Conservation (phyloP, 257 asterid species). For the Voacanga thouarsii region DNA sequence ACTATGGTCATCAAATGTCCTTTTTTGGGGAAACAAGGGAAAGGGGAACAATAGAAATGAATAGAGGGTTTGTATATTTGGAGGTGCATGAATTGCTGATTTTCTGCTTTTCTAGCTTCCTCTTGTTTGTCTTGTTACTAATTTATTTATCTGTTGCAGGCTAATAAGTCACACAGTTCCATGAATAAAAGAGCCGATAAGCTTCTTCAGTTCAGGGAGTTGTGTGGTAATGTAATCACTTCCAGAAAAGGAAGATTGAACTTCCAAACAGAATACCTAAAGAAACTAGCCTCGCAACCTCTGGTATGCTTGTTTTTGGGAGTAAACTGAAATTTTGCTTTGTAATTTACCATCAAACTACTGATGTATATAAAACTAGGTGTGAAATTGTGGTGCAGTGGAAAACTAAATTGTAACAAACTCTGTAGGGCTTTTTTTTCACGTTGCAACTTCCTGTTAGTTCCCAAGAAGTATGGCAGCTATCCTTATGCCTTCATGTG, state of each 20-base stretch:
- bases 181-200: constrained; percentile 22
- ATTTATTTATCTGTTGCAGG: constrained; percentile 33
- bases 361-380: not conserved
- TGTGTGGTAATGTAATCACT: constrained; percentile 55
- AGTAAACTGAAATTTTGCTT: not conserved
- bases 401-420: not conserved
- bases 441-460: not conserved
- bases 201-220: constrained; percentile 72
- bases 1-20: not conserved
- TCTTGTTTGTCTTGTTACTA: not conserved
- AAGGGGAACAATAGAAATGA: too few species aligned
- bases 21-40: not conserved
- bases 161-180: constrained; percentile 8
- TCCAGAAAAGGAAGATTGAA: constrained; percentile 50
- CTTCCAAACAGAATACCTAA: constrained; percentile 56
- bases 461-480: not conserved
- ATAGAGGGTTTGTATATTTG: not conserved
- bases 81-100: not conserved
- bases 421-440: not conserved
- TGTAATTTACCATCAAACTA: not conserved
- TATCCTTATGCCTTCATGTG: not conserved
- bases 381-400: not conserved
- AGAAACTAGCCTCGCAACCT: constrained; percentile 64
- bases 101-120: not conserved
- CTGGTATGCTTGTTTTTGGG: constrained; percentile 30